Evolutionary conservation across 2,329 filamentous ascomycete genomes (phyloP), one percentile per base, ranked within the genome.

Genomic region (Ascochyta koolunga): DNA sequence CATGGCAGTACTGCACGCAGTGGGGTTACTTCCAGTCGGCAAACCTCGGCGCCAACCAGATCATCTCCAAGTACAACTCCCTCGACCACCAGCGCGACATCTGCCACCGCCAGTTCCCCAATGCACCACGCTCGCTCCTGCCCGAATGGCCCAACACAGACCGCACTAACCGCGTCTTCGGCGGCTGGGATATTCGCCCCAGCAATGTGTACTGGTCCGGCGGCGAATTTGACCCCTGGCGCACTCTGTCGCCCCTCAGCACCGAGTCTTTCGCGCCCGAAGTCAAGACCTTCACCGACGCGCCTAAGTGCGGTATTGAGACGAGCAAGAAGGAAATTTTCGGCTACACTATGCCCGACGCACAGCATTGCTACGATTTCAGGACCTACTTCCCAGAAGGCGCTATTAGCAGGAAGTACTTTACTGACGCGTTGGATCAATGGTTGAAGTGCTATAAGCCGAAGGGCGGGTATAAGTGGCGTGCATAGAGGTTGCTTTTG

Each of bases 181-280:
- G 81, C 21, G 82, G 82, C 46, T 84, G 81, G 81, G 61, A 65
- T 35, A 79, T 82, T 48, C 78, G 80, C 1, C 81, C 81, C 10
- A 80, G 79, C 9, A 82, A 83, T 54, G 73, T 76, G 1, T 83
- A 79, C 70, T 83, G 79, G 73, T 78, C 72, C 41, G 77, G 73
- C 21, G 80, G 80, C 4, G 76, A 83, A 49, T 82, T 77, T 57
- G 81, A 84, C 51, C 80, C 81, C 3, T 84, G 81, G 82, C 71
- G 78, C 18, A 77, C 79, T 0, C 66, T 82, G 2, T 78, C 76
- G 0, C 73, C 77, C 0, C 69, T 82, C 0, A 78, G 76, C 2
- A 69, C 61, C 0, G 77, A 80, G 52, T 47, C 59, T 0, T 76
- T 74, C 35, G 77, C 78, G 4, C 79, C 80, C 4, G 67, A 71